Percentiles rank a stretch among this genome's conserved stretches.
Conservation (phyloP, 768 basidiomycete genomes). For the Mycena galericulata region DNA sequence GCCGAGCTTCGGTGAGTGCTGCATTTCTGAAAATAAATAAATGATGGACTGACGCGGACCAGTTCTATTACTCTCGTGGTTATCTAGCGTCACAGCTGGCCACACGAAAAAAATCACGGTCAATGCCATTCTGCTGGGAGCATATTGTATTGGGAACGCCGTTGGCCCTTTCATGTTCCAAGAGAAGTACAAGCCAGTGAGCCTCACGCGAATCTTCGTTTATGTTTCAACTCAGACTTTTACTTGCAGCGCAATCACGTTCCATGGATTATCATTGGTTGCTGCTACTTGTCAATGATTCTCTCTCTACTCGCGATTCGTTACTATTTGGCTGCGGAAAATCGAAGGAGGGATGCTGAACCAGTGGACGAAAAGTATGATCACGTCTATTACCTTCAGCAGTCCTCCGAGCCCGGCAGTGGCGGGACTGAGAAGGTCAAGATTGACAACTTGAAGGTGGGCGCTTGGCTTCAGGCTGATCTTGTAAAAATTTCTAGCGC, state of each 20-base stretch:
- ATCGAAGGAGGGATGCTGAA: slow-evolving; percentile 62
- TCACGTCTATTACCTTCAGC: slow-evolving; percentile 60
- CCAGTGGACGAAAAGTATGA: slow-evolving; percentile 49
- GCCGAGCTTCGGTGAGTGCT: slow-evolving; percentile 63
- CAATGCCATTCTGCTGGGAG: slow-evolving; percentile 80
- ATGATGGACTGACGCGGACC: too few species aligned
- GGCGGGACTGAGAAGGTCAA: slow-evolving; percentile 45
- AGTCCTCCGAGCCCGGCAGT: slow-evolving; percentile 53
- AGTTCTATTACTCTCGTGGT: slow-evolving; percentile 70
- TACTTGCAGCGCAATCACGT: slow-evolving; percentile 65
- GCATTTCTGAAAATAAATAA: too few species aligned
- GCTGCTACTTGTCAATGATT: slow-evolving; percentile 59
- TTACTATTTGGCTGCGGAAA: slow-evolving; percentile 57
- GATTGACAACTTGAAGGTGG: too few species aligned
- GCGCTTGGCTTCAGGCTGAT: too few species aligned
- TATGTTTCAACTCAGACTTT: slow-evolving; percentile 37
- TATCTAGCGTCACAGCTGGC: slow-evolving; percentile 73
- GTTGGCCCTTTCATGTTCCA: slow-evolving; percentile 69
- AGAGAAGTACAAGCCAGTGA: background rate
- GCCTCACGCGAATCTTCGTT: background rate
- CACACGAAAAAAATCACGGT: slow-evolving; percentile 79
- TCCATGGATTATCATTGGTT: slow-evolving; percentile 68
- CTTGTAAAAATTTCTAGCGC: too few species aligned
- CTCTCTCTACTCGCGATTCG: slow-evolving; percentile 52
- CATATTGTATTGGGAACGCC: slow-evolving; percentile 64